These are phyloP conservation scores for Pseudocercospora fijiensis DNA, from an alignment of 2,329 filamentous ascomycete species.

Conservation along the genomic window DNA sequence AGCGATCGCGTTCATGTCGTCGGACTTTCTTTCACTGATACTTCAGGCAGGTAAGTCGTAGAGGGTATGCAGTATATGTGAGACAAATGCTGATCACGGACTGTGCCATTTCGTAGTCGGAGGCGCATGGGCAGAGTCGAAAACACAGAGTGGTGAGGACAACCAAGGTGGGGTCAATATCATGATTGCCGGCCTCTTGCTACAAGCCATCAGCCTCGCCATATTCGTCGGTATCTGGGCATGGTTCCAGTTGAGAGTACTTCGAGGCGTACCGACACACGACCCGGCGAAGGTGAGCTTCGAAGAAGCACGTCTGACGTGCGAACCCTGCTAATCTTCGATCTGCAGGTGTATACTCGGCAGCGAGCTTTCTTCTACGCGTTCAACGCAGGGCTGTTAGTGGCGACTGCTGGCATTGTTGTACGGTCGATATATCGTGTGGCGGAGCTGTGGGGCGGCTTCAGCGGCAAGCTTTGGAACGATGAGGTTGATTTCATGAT, in stretches of 20 bases:
- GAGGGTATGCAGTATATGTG: not conserved
- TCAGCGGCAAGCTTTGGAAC: conserved; percentile 57
- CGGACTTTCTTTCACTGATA: conserved; percentile 56
- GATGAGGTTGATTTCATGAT: conserved; percentile 51
- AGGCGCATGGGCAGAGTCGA: conserved; percentile 58
- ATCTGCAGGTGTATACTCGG: conserved; percentile 38
- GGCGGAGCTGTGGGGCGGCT: conserved; percentile 65
- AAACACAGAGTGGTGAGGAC: conserved; percentile 38
- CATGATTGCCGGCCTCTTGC: conserved; percentile 58
- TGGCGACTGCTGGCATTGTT: conserved; percentile 61
- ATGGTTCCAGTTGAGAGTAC: conserved; percentile 34
- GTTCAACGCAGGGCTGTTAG: conserved; percentile 54
- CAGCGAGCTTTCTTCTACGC: conserved; percentile 50
- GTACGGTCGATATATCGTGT: conserved; percentile 65
- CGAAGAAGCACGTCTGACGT: not conserved
- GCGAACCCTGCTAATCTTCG: not conserved
- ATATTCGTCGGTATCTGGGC: conserved; percentile 46
- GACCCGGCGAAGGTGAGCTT: conserved; percentile 16
- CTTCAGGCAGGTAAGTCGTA: conserved; percentile 49
- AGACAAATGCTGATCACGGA: not conserved
- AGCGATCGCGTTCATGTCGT: conserved; percentile 59
- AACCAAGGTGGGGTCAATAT: conserved; percentile 52
- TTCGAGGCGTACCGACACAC: conserved; percentile 21
- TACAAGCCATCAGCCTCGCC: conserved; percentile 54
- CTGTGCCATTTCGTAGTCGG: conserved; percentile 36